Percentiles rank a stretch among this genome's conserved stretches.
Conservation (phyloP, 305 asterid genomes). For the Fraxinus sp. region DNA sequence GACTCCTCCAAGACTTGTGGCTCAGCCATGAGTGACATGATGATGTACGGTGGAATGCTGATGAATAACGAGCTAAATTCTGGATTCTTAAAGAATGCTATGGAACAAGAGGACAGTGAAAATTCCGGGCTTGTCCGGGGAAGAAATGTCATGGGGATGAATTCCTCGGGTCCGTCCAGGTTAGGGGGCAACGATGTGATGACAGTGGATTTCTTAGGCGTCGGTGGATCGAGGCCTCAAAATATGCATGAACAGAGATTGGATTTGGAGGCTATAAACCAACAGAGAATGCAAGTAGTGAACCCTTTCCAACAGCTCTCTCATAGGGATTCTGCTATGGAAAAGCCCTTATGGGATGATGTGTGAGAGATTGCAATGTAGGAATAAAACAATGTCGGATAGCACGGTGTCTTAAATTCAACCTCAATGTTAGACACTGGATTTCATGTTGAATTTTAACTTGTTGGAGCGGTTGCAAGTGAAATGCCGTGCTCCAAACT, state of each 20-base stretch:
- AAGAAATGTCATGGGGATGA: slow-evolving; percentile 21
- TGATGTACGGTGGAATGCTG: slow-evolving; percentile 66
- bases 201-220: slow-evolving; percentile 87
- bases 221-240: slow-evolving; percentile 59
- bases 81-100: slow-evolving; percentile 40
- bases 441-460: not conserved
- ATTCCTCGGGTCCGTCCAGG: slow-evolving; percentile 14
- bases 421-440: not conserved
- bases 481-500: too few relatives aligned
- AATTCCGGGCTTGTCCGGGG: slow-evolving; percentile 23
- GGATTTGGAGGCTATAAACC: slow-evolving; percentile 46
- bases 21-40: slow-evolving; percentile 48
- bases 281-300: slow-evolving; percentile 53
- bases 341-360: slow-evolving; percentile 63
- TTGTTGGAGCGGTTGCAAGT: not conserved
- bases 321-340: slow-evolving; percentile 51
- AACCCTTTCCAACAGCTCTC: slow-evolving; percentile 48
- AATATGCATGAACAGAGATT: slow-evolving; percentile 41
- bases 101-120: slow-evolving; percentile 38
- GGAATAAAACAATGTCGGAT: not conserved
- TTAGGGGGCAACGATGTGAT: slow-evolving; percentile 47
- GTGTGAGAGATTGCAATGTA: not conserved
- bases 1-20: slow-evolving; percentile 35
- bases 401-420: not conserved
- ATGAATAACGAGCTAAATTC: slow-evolving; percentile 46